Conservation (phyloP, 495 filamentous ascomycete species). For the Bathelium albidoporum region DNA sequence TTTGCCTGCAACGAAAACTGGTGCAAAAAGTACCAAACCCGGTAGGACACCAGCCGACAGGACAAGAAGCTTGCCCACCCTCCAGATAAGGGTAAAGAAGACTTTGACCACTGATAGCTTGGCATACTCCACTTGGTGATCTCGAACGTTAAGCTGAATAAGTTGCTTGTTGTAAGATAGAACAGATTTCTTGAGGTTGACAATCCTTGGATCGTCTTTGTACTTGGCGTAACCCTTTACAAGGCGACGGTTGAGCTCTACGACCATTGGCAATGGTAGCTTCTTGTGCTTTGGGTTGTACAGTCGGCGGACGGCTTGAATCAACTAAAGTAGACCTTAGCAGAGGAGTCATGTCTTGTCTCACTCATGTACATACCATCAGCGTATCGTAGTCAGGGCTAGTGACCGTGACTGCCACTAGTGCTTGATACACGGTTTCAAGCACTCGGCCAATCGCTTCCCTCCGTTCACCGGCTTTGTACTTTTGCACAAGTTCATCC, state of each 20-base stretch:
- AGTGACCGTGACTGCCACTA: slow-evolving; percentile 84
- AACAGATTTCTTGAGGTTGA: slow-evolving; percentile 67
- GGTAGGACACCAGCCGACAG: slow-evolving; percentile 77
- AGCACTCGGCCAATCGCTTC: slow-evolving; percentile 74
- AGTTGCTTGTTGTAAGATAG: slow-evolving; percentile 82
- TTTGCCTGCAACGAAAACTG: slow-evolving; percentile 85
- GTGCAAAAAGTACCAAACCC: slow-evolving; percentile 75
- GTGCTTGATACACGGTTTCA: slow-evolving; percentile 72
- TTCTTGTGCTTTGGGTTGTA: slow-evolving; percentile 95
- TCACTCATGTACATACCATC: slow-evolving; percentile 50
- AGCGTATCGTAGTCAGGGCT: slow-evolving; percentile 94
- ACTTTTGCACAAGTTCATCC: slow-evolving; percentile 69
- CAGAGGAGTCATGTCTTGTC: not conserved
- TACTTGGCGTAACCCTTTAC: slow-evolving; percentile 87
- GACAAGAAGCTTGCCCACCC: slow-evolving; percentile 61
- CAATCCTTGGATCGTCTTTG: slow-evolving; percentile 81
- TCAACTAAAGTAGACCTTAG: slow-evolving; percentile 40
- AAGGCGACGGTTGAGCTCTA: slow-evolving; percentile 90
- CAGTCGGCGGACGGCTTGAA: slow-evolving; percentile 85
- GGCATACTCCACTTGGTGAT: slow-evolving; percentile 93
- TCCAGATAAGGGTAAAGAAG: slow-evolving; percentile 66
- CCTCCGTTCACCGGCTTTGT: slow-evolving; percentile 68
- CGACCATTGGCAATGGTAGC: slow-evolving; percentile 83
- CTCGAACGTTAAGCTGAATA: slow-evolving; percentile 71
- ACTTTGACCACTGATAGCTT: slow-evolving; percentile 69